Evolutionary conservation across 169 alveolate species (phyloP), one percentile per base, ranked within the genome.

Genomic region (Cryptosporidium parvum): DNA sequence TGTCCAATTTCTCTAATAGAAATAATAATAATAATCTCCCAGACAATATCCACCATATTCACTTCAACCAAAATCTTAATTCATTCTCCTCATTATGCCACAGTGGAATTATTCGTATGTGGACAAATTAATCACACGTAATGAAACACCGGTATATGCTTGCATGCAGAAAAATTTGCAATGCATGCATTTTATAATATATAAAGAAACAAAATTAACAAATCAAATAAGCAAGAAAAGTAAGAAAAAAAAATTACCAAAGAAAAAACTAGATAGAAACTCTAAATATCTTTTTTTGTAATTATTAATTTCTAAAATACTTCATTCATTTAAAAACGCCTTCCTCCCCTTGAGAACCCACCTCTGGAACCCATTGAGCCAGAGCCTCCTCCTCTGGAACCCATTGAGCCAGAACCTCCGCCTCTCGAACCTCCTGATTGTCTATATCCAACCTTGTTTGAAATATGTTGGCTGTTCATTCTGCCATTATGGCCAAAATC

Each of bases 401-500:
- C 44, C 44, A 37, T 59, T 59, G 69, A 59, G 14, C 26, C 7
- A 45, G 10, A n/a, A 2, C 86, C 86, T 31, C 86, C 68, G 16
- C 86, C 68, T 16, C 85, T 71, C 0, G 69, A 31, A 35, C 67
- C 69, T 10, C 67, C 52, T 6, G 86, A 56, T 14, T 80, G 72
- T 48, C 89, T 80, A 44, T 62, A 80, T 12, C 89, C 89, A 10
- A 80, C 70, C 23, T 80, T 80, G 48, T 80, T 80, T 35, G 89
- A 80, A 44, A 80, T 80, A 29, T 80, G 89, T 23, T 80, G 89
- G 14, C 53, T 37, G 52, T 80, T 80, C 67, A 80, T 42, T 80
- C 89, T 80, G 23, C 73, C 73, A 65, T 80, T 80, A 37, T 65
- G 59, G n/a, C 89, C 89, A 61, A 80, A 61, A 48, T 80, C 89